Evolutionary conservation across 163 green algal genomes (phyloP).

Genomic region (Scenedesmus sp.): DNA sequence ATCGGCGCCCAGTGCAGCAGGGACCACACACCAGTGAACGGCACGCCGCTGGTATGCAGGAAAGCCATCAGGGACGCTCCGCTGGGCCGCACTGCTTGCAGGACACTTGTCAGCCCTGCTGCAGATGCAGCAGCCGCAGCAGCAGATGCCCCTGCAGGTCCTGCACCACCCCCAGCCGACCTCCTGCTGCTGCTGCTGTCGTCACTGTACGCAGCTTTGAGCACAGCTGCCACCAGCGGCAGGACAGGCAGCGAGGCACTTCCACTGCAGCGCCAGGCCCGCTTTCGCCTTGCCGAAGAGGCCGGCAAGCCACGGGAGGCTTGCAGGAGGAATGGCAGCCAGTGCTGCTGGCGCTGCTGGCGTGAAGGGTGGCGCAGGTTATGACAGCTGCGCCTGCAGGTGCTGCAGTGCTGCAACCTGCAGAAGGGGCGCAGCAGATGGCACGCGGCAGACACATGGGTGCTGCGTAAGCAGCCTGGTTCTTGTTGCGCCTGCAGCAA

Average conservation of each 20-base stretch:
- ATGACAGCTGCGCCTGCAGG: conserved; percentile 34
- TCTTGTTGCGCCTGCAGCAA: background rate
- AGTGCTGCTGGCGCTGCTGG: conserved; percentile 32
- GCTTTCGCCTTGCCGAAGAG: background rate
- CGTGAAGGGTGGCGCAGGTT: conserved; percentile 37
- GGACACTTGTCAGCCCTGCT: background rate
- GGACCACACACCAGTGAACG: background rate
- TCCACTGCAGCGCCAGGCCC: conserved; percentile 41
- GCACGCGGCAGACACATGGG: background rate
- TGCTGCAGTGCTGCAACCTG: conserved; percentile 34
- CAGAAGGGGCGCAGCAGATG: background rate
- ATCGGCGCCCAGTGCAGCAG: conserved; percentile 35
- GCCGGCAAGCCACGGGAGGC: background rate
- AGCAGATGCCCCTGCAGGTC: background rate
- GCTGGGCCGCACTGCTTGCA: conserved; percentile 4
- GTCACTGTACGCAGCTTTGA: background rate
- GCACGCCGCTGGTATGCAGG: conserved; percentile 15
- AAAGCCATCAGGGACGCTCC: conserved; percentile 27
- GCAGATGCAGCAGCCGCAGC: too few relatives aligned
- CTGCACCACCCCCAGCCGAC: background rate
- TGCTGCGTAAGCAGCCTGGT: background rate
- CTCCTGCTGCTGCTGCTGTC: background rate
- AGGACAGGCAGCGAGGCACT: conserved; percentile 17
- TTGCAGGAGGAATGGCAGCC: background rate
- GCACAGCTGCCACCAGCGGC: conserved; percentile 31